These are phyloP conservation scores for Lactuca sativa DNA, from an alignment of 129 eudicot genomes.

Conservation along the genomic window DNA sequence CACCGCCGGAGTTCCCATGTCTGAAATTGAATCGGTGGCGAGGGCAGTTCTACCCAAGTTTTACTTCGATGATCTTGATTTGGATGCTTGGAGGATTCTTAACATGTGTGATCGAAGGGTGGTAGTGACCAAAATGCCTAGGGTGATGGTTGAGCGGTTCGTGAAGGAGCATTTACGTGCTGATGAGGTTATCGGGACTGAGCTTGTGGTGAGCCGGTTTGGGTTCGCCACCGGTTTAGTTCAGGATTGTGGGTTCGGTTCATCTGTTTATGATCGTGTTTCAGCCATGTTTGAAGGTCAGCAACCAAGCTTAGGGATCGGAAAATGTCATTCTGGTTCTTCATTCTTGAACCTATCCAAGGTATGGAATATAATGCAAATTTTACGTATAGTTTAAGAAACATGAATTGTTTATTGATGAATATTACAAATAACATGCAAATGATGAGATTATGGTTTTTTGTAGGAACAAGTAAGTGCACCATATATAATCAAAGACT, in stretches of 20 bases:
- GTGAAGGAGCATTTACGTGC: conserved; percentile 84
- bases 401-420: too few species aligned
- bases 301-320: conserved; percentile 62
- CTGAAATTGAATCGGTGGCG: conserved; percentile 85
- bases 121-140: conserved; percentile 83
- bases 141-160: conserved; percentile 82
- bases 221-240: conserved; percentile 84
- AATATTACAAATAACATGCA: too few species aligned
- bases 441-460: conserved; percentile 7
- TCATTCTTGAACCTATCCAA: conserved; percentile 57
- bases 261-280: conserved; percentile 38
- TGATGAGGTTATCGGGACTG: conserved; percentile 79
- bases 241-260: conserved; percentile 25
- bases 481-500: conserved; percentile 45
- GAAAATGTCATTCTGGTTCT: conserved; percentile 36
- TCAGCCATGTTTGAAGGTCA: conserved; percentile 40
- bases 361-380: conserved; percentile 34
- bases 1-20: conserved; percentile 62
- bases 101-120: conserved; percentile 55
- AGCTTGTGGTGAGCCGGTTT: conserved; percentile 66
- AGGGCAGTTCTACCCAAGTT: conserved; percentile 94
- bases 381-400: background rate
- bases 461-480: conserved; percentile 60
- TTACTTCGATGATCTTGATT: conserved; percentile 70
- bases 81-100: conserved; percentile 81